Evolutionary conservation across 176 grass and related monocot genomes (phyloP).

Genomic region (Aegilops umbellulata): DNA sequence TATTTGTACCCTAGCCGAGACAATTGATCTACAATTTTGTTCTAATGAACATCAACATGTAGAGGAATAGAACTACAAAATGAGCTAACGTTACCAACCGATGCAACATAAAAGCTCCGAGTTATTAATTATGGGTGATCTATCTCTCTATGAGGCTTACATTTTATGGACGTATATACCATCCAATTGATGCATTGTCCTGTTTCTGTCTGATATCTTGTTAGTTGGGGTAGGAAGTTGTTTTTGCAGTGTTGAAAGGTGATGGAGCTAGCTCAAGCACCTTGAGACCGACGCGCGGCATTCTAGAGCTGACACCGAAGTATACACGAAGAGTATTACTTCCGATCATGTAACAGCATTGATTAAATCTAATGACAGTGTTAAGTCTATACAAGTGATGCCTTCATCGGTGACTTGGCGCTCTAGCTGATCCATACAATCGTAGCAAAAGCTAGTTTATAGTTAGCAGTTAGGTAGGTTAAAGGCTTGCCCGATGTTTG

Average conservation of each 20-base stretch:
- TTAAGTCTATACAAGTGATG: background rate
- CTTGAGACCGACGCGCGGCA: conserved; percentile 14
- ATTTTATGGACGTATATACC: background rate
- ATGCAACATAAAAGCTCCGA: background rate
- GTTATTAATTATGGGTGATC: background rate
- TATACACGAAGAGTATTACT: background rate
- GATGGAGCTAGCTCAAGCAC: conserved; percentile 2
- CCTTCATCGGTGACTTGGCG: conserved; percentile 23
- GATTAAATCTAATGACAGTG: background rate
- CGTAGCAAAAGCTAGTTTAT: background rate
- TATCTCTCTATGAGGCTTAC: background rate
- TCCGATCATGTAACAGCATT: conserved; percentile 27
- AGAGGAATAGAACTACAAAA: background rate
- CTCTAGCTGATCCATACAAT: conserved; percentile 14
- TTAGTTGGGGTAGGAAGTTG: conserved; percentile 50
- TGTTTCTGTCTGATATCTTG: background rate
- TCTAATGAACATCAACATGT: background rate
- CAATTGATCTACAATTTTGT: background rate
- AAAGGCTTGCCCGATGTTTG: too few relatives aligned
- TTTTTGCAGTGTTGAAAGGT: conserved; percentile 11
- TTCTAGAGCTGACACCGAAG: conserved; percentile 11
- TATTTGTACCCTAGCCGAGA: too few relatives aligned
- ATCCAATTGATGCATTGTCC: background rate
- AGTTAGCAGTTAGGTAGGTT: too few relatives aligned
- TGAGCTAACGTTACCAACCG: background rate